Conservation (phyloP, 1,139 yeast genomes). For the Debaryomycetaceae sp. region DNA sequence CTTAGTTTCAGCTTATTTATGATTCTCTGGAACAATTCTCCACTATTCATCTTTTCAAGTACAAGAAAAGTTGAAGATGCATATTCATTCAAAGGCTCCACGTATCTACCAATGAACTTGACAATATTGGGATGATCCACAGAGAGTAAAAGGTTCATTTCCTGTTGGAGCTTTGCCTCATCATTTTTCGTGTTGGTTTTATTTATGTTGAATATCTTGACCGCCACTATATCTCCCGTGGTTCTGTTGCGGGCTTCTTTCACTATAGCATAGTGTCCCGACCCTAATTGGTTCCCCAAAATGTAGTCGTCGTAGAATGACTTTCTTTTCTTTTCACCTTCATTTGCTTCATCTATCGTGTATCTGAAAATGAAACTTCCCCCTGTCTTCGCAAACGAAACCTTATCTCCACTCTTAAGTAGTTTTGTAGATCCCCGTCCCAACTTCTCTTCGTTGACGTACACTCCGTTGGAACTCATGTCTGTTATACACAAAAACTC, state of each 20-base stretch:
- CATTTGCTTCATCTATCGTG: constrained; percentile 20
- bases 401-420: constrained; percentile 60
- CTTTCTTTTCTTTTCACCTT: constrained; percentile 15
- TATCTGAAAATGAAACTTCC: constrained; percentile 58
- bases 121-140: constrained; percentile 72
- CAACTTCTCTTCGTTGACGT: constrained; percentile 53
- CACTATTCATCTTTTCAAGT: constrained; percentile 69
- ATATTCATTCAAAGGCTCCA: constrained; percentile 60
- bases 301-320: constrained; percentile 62
- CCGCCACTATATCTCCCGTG: constrained; percentile 64
- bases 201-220: constrained; percentile 73
- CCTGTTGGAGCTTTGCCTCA: constrained; percentile 60
- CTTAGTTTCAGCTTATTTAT: constrained; percentile 58
- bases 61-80: constrained; percentile 63
- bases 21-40: constrained; percentile 71
- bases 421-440: constrained; percentile 48
- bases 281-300: constrained; percentile 60
- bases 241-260: constrained; percentile 60
- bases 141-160: constrained; percentile 61
- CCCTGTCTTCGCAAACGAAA: constrained; percentile 58
- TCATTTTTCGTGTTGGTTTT: constrained; percentile 35
- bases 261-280: constrained; percentile 79
- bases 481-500: constrained; percentile 54
- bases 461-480: constrained; percentile 66
- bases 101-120: constrained; percentile 58